These are phyloP conservation scores for Inga oerstediana DNA, from an alignment of 306 rosid species.

Conservation along the genomic window DNA sequence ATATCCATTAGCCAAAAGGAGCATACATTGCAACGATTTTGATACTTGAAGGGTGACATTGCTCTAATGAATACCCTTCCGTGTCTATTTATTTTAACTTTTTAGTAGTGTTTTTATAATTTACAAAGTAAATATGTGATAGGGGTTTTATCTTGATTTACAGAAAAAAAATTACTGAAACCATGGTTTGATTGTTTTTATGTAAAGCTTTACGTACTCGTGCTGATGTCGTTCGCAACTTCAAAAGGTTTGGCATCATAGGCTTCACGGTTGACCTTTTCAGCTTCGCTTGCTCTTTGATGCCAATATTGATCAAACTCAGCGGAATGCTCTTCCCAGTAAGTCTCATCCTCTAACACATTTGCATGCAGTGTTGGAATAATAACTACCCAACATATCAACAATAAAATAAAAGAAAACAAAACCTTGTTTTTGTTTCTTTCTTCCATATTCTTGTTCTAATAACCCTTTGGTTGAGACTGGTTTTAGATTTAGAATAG, in stretches of 20 bases:
- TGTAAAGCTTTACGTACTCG: background rate
- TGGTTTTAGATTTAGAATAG: background rate
- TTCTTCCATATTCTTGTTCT: background rate
- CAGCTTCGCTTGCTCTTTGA: background rate
- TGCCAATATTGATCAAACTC: background rate
- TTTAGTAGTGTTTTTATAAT: too few species aligned
- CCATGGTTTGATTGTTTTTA: too few species aligned
- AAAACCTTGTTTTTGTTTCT: background rate
- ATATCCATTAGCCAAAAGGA: too few species aligned
- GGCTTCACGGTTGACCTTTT: background rate
- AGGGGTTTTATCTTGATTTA: too few species aligned
- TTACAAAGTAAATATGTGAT: too few species aligned
- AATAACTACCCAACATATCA: background rate
- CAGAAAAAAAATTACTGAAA: too few species aligned
- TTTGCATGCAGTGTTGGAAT: background rate
- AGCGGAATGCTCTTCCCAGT: background rate
- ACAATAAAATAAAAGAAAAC: background rate
- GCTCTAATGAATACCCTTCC: too few species aligned
- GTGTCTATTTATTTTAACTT: too few species aligned
- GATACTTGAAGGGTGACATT: too few species aligned
- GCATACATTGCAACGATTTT: too few species aligned
- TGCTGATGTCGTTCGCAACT: background rate
- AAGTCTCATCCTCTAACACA: background rate
- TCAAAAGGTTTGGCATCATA: background rate
- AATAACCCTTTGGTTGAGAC: background rate